Base-by-base conservation (phyloP, 164 flowering plant species). In the Macadamia tetraphylla region DNA sequence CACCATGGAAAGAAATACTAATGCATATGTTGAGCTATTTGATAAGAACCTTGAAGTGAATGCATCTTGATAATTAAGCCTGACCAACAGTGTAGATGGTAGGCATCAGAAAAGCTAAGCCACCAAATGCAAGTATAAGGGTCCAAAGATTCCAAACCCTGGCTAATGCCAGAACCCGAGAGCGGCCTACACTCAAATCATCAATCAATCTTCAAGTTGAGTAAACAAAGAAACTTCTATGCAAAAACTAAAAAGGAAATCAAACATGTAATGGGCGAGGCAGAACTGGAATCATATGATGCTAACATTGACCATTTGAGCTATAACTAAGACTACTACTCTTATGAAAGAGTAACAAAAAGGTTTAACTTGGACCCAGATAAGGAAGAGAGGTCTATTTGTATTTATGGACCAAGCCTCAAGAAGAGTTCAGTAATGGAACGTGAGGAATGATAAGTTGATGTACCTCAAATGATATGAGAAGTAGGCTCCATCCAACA, bases 161-260 rank as follows among this genome's bases (percentile, higher is more conserved):
- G 30, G 94, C 97, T 67, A 94, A 74, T 42, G 88, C 87, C 56
- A 86, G 80, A 74, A 85, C 94, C 85, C 87, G 97, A 60, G 97
- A 88, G 66, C 79, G 99, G 94, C 94, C 97, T 90, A 94, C 96
- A 86, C 66, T 60, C 78, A 72, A 67, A 67, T 48, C 23, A 23
- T 23, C 72, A 67, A 67, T 74, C 67, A 69, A 74, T 73, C 70
- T 77, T 76, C 74, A 71, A 71, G 65, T 70, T 13, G 53, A 69
- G 58, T 55, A 57, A 57, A 40, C 67, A 67, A 6, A 13, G 18
- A 43, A 29, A 29, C 65, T 51, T 43, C 48, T 31, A 17, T 29
- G 61, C 29, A 61, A 29, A 6, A 60, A 65, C 11, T 35, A 23
- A 68, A 23, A 23, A 23, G 23, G 17, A 30, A 63, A 63, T 18